Evolutionary conservation across 495 filamentous ascomycete genomes (phyloP).

Genomic region (Choiromyces venosus): DNA sequence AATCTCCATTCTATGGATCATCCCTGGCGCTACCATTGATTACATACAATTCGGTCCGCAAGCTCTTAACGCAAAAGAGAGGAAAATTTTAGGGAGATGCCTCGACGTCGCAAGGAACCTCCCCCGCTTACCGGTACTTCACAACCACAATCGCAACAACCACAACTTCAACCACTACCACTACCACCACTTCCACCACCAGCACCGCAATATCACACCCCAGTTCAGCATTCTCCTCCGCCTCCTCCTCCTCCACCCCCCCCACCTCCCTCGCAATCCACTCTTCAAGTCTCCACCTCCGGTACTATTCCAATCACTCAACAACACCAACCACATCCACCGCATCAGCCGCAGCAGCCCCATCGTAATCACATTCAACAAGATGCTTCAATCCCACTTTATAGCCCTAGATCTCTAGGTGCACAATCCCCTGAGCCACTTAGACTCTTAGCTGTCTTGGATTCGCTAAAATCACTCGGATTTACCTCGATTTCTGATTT

Average conservation of each 20-base stretch:
- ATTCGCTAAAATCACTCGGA: conserved; percentile 33
- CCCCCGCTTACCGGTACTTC: conserved; percentile 8
- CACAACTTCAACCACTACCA: conserved; percentile 9
- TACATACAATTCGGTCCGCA: neutral
- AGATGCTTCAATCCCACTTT: conserved; percentile 11
- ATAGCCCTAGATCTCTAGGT: conserved; percentile 25
- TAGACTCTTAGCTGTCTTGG: conserved; percentile 28
- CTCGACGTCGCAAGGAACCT: conserved; percentile 25
- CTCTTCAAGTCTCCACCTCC: neutral
- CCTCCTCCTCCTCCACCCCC: conserved; percentile 6
- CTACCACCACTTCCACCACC: conserved; percentile 17
- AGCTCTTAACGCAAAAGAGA: neutral
- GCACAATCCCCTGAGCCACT: conserved; percentile 31
- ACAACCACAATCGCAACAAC: conserved; percentile 14
- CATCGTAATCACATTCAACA: conserved; percentile 7
- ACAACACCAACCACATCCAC: conserved; percentile 11
- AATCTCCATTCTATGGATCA: neutral
- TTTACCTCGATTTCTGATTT: conserved; percentile 34
- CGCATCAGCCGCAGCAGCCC: conserved; percentile 25
- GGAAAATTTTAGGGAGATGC: conserved; percentile 13
- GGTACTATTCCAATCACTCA: neutral
- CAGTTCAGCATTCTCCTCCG: conserved; percentile 12
- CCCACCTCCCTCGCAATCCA: conserved; percentile 10
- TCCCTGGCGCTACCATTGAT: neutral
- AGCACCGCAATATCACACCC: conserved; percentile 20